phyloP scores from a whole-genome alignment of 2,329 filamentous ascomycete species.

The Colletotrichum cuscutae region DNA sequence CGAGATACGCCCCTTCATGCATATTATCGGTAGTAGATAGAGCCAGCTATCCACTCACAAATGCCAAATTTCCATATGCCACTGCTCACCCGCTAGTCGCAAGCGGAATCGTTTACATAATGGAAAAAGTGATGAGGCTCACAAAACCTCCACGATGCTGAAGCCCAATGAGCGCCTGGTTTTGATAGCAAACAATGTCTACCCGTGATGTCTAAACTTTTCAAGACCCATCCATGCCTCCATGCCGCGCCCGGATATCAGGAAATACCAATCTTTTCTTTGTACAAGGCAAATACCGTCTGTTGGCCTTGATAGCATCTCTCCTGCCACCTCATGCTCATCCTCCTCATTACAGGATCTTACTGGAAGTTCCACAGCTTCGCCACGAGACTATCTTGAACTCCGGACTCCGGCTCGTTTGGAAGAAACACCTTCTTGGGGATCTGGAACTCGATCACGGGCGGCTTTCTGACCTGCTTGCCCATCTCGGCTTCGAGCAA shows the following conservation, averaged over 20 bases:
- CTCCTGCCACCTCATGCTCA: neutral
- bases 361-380: constrained; percentile 69
- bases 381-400: constrained; percentile 65
- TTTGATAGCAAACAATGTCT: neutral
- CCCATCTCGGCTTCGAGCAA: constrained; percentile 86
- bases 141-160: neutral
- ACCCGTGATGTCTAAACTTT: constrained; percentile 11
- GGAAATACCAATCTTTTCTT: constrained; percentile 7
- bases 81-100: no score
- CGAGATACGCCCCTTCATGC: neutral
- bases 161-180: neutral
- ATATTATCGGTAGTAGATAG: neutral
- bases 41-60: no score
- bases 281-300: neutral
- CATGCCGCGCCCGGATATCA: constrained; percentile 9
- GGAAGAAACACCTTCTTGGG: constrained; percentile 82
- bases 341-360: neutral
- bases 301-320: neutral
- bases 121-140: neutral
- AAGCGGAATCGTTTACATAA: neutral
- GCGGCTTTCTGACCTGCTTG: constrained; percentile 85
- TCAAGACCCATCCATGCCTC: constrained; percentile 7
- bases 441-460: constrained; percentile 93
- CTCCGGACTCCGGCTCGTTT: constrained; percentile 57
- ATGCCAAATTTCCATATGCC: no score